Percentiles rank a stretch among this genome's conserved stretches.
Evolutionary conservation across 2,329 filamentous ascomycete species (phyloP).

Genomic region (Paramyrothecium roridum): DNA sequence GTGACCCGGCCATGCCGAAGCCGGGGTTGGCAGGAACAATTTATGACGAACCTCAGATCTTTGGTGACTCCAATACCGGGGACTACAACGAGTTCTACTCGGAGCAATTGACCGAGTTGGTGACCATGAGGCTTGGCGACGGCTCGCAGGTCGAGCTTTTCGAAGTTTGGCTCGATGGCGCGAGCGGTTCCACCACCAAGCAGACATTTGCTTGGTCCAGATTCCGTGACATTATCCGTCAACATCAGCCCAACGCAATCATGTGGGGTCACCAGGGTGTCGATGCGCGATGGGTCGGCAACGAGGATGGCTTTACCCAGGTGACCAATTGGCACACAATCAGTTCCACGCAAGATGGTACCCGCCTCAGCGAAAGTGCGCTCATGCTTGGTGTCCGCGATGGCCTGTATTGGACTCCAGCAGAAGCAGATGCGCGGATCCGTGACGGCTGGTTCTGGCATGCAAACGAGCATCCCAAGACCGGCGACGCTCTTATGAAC

Average conservation of each 20-base stretch:
- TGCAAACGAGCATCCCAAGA: slow-evolving; percentile 17
- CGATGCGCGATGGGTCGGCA: slow-evolving; percentile 26
- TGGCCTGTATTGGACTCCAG: slow-evolving; percentile 22
- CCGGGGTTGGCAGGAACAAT: slow-evolving; percentile 18
- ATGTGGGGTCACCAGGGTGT: slow-evolving; percentile 28
- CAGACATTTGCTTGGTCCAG: slow-evolving; percentile 25
- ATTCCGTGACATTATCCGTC: slow-evolving; percentile 25
- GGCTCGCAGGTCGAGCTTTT: slow-evolving; percentile 16
- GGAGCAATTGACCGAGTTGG: slow-evolving; percentile 21
- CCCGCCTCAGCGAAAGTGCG: slow-evolving; percentile 16
- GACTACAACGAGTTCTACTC: slow-evolving; percentile 29
- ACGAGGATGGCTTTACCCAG: slow-evolving; percentile 22
- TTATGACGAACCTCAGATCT: slow-evolving; percentile 29
- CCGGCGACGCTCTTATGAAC: slow-evolving; percentile 15
- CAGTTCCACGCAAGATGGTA: slow-evolving; percentile 21
- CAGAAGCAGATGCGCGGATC: slow-evolving; percentile 22
- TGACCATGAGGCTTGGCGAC: slow-evolving; percentile 8
- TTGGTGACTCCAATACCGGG: slow-evolving; percentile 22
- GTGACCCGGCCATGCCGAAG: slow-evolving; percentile 31
- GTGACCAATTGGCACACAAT: slow-evolving; percentile 25
- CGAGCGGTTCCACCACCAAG: slow-evolving; percentile 22
- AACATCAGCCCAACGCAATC: slow-evolving; percentile 19
- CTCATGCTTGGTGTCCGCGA: slow-evolving; percentile 4
- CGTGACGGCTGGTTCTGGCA: slow-evolving; percentile 24
- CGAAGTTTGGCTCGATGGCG: slow-evolving; percentile 28